Percentiles rank a stretch among this genome's conserved stretches.
Conservation (phyloP, 768 basidiomycete species). For the Lactarius trivialis region DNA sequence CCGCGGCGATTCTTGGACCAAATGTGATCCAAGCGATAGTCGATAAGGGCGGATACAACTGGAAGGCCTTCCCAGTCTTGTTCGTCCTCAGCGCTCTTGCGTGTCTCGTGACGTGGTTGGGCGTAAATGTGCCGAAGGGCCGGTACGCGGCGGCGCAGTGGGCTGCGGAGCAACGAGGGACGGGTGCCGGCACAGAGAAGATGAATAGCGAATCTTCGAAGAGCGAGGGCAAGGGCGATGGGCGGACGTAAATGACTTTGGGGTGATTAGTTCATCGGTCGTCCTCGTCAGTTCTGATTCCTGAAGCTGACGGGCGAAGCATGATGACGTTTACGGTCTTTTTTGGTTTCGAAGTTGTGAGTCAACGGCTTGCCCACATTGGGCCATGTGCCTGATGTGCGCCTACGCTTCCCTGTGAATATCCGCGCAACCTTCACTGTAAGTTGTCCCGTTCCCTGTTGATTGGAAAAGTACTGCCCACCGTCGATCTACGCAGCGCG, state of each 20-base stretch:
- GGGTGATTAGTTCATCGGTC: neutral
- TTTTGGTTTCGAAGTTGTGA: neutral
- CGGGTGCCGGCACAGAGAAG: too few species aligned
- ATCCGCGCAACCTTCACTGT: neutral
- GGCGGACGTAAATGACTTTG: neutral
- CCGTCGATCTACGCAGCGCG: neutral
- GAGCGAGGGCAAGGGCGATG: neutral
- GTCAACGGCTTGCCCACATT: too few species aligned
- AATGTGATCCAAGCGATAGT: constrained; percentile 84
- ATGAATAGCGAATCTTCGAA: neutral
- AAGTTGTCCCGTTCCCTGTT: neutral
- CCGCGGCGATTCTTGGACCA: constrained; percentile 79
- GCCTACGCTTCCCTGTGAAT: neutral
- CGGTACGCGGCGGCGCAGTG: too few species aligned
- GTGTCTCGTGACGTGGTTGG: constrained; percentile 72
- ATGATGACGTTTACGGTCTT: neutral
- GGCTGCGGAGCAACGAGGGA: too few species aligned
- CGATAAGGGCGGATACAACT: constrained; percentile 60
- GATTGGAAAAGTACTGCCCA: neutral
- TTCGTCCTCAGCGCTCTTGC: constrained; percentile 63
- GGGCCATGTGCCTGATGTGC: too few species aligned
- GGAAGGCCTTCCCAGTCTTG: constrained; percentile 80
- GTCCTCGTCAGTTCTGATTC: neutral
- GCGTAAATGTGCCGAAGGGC: too few species aligned
- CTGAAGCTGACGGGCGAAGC: neutral